These are phyloP conservation scores for Bipolaris victoriae DNA, from an alignment of 2,329 filamentous ascomycete species.

Conservation along the genomic window DNA sequence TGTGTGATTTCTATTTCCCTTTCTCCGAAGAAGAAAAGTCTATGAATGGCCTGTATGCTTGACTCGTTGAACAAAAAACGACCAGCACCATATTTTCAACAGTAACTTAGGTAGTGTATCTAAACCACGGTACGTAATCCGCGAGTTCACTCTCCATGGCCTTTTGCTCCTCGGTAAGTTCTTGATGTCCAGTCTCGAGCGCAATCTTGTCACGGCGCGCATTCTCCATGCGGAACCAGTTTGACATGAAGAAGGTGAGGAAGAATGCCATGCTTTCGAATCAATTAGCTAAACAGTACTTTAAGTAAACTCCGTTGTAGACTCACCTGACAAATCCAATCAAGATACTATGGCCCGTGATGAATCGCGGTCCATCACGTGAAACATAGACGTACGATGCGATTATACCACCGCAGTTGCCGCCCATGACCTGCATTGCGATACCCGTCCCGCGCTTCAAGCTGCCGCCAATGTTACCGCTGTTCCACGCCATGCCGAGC, in stretches of 20 bases:
- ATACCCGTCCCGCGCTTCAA: conserved; percentile 63
- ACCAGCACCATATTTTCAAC: background rate
- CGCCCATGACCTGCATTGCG: conserved; percentile 62
- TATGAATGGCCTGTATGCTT: no score
- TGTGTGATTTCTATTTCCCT: no score
- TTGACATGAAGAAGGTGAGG: conserved; percentile 62
- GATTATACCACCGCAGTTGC: conserved; percentile 76
- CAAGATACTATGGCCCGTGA: conserved; percentile 55
- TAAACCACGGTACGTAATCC: conserved; percentile 59
- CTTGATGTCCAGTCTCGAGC: conserved; percentile 47
- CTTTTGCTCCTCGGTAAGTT: conserved; percentile 63
- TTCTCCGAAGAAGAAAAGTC: no score
- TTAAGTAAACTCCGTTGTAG: background rate
- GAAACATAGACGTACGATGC: conserved; percentile 58
- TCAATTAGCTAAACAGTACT: conserved; percentile 3
- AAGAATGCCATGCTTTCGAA: conserved; percentile 54
- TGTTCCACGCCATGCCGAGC: conserved; percentile 64
- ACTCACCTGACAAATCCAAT: conserved; percentile 52
- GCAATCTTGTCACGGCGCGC: conserved; percentile 56
- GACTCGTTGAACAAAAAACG: background rate
- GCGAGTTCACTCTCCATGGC: conserved; percentile 60
- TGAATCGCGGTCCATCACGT: conserved; percentile 53
- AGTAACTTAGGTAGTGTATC: conserved; percentile 35
- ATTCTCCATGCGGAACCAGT: conserved; percentile 65
- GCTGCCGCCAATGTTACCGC: conserved; percentile 63